Evolutionary conservation across 1,284 basidiomycete species (phyloP).

Genomic region (Ustilago bromivora): DNA sequence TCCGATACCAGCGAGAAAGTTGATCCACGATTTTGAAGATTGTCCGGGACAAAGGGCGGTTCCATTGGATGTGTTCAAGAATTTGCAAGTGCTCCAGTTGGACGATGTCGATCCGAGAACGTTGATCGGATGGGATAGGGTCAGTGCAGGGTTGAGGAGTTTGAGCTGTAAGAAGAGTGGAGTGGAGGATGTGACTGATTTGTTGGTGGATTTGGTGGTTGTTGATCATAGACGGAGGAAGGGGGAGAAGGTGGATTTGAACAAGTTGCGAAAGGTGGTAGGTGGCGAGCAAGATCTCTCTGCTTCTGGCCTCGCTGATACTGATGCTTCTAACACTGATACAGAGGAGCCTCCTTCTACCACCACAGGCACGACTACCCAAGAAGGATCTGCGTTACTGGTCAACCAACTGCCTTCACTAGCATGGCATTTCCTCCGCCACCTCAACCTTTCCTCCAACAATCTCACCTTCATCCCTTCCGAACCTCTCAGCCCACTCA

Average conservation of each 20-base stretch:
- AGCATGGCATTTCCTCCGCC: constrained; percentile 83
- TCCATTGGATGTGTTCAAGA: constrained; percentile 86
- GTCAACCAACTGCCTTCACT: constrained; percentile 74
- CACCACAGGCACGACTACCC: neutral
- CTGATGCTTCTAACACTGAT: constrained; percentile 6
- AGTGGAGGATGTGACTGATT: constrained; percentile 82
- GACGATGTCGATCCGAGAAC: constrained; percentile 84
- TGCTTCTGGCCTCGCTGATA: neutral
- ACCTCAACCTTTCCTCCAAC: constrained; percentile 84
- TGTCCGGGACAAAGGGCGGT: constrained; percentile 80
- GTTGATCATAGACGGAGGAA: constrained; percentile 74
- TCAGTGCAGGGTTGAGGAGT: constrained; percentile 79
- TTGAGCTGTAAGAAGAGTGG: constrained; percentile 82
- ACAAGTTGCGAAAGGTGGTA: constrained; percentile 7
- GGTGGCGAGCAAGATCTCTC: constrained; percentile 9
- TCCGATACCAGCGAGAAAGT: constrained; percentile 73
- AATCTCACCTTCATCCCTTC: constrained; percentile 83
- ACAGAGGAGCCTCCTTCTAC: neutral
- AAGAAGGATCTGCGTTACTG: constrained; percentile 41
- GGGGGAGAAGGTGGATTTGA: constrained; percentile 36
- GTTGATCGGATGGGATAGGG: constrained; percentile 85
- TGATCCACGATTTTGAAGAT: constrained; percentile 79
- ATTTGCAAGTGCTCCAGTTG: constrained; percentile 79
- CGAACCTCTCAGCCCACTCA: constrained; percentile 72
- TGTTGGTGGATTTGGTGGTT: constrained; percentile 81